These are phyloP conservation scores for Acacia pycnantha DNA, from an alignment of 331 rosid species.

Conservation along the genomic window DNA sequence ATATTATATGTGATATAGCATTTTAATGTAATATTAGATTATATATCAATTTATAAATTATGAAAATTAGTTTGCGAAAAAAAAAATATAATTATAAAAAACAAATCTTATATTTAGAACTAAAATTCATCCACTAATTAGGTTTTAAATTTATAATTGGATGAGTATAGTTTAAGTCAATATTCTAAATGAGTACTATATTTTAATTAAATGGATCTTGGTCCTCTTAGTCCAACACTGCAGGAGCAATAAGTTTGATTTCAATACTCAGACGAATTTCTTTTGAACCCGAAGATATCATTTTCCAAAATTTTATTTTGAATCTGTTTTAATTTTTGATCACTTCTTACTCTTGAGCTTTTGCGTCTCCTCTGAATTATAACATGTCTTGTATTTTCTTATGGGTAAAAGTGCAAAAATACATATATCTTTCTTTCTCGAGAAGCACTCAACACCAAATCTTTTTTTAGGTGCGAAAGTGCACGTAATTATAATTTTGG, in stretches of 20 bases:
- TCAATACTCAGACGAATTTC: not conserved
- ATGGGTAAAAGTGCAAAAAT: no score
- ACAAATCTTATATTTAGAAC: no score
- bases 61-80: fast-evolving
- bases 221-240: not conserved
- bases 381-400: not conserved
- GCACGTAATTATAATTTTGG: no score
- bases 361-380: not conserved
- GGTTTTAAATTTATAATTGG: no score
- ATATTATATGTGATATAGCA: no score
- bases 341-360: not conserved
- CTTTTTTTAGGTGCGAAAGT: no score
- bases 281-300: not conserved
- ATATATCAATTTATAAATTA: no score
- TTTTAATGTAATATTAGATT: no score
- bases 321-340: not conserved
- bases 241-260: not conserved
- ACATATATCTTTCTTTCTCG: no score
- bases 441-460: no score
- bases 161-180: not conserved
- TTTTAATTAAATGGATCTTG: not conserved
- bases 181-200: not conserved
- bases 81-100: no score
- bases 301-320: not conserved
- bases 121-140: no score